Percentiles rank a stretch among this genome's conserved stretches.
Conservation (phyloP, 345 rosid species). For the Nasturtium officinale region DNA sequence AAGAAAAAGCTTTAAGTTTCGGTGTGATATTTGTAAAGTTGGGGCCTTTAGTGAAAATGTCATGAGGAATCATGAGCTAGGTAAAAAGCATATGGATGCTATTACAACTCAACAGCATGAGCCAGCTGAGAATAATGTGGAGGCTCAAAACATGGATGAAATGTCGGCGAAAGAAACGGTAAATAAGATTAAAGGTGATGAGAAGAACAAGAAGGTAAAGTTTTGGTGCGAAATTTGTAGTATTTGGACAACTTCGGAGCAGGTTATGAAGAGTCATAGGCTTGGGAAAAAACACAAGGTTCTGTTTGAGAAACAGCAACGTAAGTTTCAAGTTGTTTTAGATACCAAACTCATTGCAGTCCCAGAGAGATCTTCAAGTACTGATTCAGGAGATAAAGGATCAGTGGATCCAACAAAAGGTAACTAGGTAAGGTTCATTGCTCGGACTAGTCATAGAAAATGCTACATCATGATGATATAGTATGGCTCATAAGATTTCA, state of each 20-base stretch:
- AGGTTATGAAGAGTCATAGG: conserved; percentile 51
- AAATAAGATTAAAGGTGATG: conserved; percentile 21
- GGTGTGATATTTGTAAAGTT: conserved; percentile 26
- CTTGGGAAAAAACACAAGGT: conserved; percentile 60
- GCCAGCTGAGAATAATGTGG: neutral
- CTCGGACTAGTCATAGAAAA: neutral
- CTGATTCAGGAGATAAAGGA: neutral
- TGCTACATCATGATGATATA: neutral
- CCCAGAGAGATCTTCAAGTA: neutral
- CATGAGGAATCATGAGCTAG: conserved; percentile 32
- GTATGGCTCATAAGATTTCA: neutral
- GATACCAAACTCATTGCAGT: conserved; percentile 8
- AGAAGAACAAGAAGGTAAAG: conserved; percentile 24
- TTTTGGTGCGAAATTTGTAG: conserved; percentile 63
- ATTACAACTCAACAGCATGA: neutral
- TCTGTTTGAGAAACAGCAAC: conserved; percentile 27
- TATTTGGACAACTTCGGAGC: conserved; percentile 39
- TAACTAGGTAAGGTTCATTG: conserved; percentile 6
- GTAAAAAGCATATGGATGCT: conserved; percentile 34
- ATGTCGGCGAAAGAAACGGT: neutral
- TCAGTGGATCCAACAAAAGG: conserved; percentile 7
- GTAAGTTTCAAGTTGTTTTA: neutral
- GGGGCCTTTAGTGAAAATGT: neutral
- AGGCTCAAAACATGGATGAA: too few species aligned
- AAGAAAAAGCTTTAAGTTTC: conserved; percentile 24